Evolutionary conservation across 2,329 filamentous ascomycete species (phyloP).

Genomic region (Cladorrhinum sp.): DNA sequence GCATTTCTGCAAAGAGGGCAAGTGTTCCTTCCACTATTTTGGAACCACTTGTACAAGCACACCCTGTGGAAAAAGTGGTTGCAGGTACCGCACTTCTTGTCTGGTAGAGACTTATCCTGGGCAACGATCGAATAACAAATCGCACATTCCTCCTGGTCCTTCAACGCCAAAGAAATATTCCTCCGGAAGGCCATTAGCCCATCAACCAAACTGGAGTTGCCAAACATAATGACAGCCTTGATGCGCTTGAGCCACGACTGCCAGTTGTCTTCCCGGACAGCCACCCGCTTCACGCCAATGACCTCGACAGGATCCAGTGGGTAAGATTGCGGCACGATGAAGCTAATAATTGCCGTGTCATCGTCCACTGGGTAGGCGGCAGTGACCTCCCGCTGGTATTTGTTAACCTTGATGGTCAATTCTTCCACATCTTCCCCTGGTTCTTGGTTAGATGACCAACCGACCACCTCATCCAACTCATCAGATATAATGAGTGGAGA

Average conservation of each 20-base stretch:
- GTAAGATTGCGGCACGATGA: constrained; percentile 76
- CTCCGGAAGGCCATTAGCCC: constrained; percentile 80
- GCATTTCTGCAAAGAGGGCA: constrained; percentile 91
- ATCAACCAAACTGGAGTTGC: constrained; percentile 83
- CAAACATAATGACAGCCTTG: constrained; percentile 90
- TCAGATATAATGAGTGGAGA: constrained; percentile 67
- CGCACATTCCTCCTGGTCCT: constrained; percentile 91
- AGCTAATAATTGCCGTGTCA: constrained; percentile 74
- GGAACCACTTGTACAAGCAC: constrained; percentile 97
- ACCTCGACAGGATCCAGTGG: constrained; percentile 78
- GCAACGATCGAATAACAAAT: constrained; percentile 97
- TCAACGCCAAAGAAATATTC: constrained; percentile 83
- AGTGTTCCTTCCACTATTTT: constrained; percentile 83
- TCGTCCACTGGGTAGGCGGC: constrained; percentile 89
- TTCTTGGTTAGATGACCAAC: constrained; percentile 60
- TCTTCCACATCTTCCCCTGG: constrained; percentile 50
- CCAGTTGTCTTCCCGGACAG: constrained; percentile 89
- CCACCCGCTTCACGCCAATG: constrained; percentile 74
- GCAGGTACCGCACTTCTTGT: constrained; percentile 88
- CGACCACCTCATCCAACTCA: constrained; percentile 63
- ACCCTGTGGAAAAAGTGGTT: constrained; percentile 88
- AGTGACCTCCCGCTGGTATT: constrained; percentile 69
- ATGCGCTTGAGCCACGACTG: constrained; percentile 84
- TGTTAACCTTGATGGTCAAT: constrained; percentile 67
- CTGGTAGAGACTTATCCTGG: constrained; percentile 81